phyloP scores from a whole-genome alignment of 148 eudicot species.

The Vaccinium vitisidaea region DNA sequence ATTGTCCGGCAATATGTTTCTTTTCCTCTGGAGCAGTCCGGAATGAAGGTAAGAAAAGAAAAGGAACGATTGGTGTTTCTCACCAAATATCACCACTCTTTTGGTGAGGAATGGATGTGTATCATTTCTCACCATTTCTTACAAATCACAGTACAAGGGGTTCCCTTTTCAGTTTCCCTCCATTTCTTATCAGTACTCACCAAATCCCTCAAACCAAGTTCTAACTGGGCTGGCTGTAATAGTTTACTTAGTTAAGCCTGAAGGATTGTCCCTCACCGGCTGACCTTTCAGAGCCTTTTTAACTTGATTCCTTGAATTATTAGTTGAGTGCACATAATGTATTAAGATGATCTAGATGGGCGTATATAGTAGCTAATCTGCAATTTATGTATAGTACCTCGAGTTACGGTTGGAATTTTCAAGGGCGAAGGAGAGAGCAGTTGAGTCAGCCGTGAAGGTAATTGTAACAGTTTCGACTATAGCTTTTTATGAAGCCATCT shows the following conservation, averaged over 20 bases:
- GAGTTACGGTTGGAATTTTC: neutral
- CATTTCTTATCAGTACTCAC: neutral
- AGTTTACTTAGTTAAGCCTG: neutral
- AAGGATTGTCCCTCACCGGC: neutral
- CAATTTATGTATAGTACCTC: conserved; percentile 3
- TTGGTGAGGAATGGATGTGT: neutral
- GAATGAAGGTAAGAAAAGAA: too few species aligned
- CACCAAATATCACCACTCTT: too few species aligned
- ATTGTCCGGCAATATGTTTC: too few species aligned
- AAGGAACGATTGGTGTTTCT: too few species aligned
- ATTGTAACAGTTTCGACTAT: neutral
- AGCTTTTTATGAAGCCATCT: neutral
- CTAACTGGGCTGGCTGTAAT: neutral
- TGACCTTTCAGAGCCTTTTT: neutral
- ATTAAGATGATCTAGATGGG: neutral
- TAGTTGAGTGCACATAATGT: neutral
- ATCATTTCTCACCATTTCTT: neutral
- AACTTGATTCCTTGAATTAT: neutral
- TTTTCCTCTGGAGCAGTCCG: too few species aligned
- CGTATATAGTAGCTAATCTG: neutral
- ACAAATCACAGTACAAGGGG: neutral
- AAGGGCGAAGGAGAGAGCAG: neutral
- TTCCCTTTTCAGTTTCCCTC: neutral
- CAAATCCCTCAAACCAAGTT: neutral
- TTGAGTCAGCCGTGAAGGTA: neutral